Base-by-base conservation (phyloP, 2,329 filamentous ascomycete genomes). In the Aureobasidium subglaciale region DNA sequence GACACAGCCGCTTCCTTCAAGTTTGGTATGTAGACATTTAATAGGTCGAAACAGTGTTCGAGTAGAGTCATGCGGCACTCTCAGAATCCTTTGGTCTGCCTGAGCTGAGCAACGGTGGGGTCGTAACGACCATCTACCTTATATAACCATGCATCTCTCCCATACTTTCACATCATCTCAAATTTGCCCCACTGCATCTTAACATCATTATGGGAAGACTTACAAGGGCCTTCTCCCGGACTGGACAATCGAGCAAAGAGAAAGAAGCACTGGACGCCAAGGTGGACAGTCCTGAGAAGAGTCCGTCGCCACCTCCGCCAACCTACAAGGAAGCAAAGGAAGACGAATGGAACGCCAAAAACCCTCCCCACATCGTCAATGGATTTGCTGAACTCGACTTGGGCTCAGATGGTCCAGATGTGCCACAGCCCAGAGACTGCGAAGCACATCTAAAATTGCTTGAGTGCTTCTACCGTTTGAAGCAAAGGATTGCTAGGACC, bases 371-470 rank as follows among this genome's bases (percentile, higher is more conserved):
- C 37, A 54, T 67, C 15, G 64, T 64, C 1, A 62, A 62, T 18
- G 64, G 65, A 24, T 67, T 46, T 24, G 5, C 40, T 5, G 38
- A 42, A 3, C 22, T 49, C 2, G 16, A 29, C 9, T 27, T 56
- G 22, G 41, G 34, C 9, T 11, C 35, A 7, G 16, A 16, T n/a
- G n/a, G n/a, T 15, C 20, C 42, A 22, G 20, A 25, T 2, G 16
- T 55, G 8, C 56, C 56, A 3, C 29, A 16, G 3, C 67, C 68
- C 5, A 77, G 84, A 58, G 77, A 82, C 38, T 88, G 85, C 60
- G 78, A 88, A 20, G 85, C 82, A 1, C 88, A 93, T 66, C 76
- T 92, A 25, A 89, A 88, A 66, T 74, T 92, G 0, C 75, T 92
- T 1, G 80, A 83, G 52, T 80, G 83, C 9, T 78, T 92, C 56